A percentile compares a stretch with the other conserved stretches of the same genome.
Conservation (phyloP, 805 yeast species). For the Starmerella gropengiesseri region DNA sequence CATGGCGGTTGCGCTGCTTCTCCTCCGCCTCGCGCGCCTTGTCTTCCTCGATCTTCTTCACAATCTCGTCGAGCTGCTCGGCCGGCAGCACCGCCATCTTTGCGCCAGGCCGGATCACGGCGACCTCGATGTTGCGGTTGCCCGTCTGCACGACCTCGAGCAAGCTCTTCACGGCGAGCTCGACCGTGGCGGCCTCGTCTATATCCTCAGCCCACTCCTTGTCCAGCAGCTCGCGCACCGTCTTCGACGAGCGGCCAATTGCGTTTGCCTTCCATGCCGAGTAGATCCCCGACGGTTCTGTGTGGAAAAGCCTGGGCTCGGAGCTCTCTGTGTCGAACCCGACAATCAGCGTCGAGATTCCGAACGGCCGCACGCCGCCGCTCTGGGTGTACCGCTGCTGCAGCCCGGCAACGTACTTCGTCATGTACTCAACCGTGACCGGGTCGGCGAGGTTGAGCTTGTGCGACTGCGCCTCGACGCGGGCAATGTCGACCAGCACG, state of each 20-base stretch:
- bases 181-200: conserved; percentile 59
- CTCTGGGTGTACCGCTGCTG: conserved; percentile 95
- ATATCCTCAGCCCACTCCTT: conserved; percentile 60
- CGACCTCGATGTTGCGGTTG: conserved; percentile 87
- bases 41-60: conserved; percentile 75
- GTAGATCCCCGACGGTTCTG: conserved; percentile 95
- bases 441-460: conserved; percentile 90
- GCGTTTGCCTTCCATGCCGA: conserved; percentile 98
- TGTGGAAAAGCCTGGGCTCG: conserved; percentile 75
- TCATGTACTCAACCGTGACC: conserved; percentile 79
- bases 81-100: conserved; percentile 47
- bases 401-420: conserved; percentile 93
- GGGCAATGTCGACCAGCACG: conserved; percentile 84
- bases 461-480: conserved; percentile 94
- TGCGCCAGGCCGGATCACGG: conserved; percentile 65
- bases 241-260: conserved; percentile 87
- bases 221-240: conserved; percentile 90
- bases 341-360: conserved; percentile 87
- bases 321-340: conserved; percentile 85
- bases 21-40: conserved; percentile 59
- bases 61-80: conserved; percentile 65
- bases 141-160: conserved; percentile 97
- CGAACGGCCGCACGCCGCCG: conserved; percentile 98
- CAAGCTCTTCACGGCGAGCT: conserved; percentile 72
- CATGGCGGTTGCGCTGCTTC: conserved; percentile 35